These are phyloP conservation scores for Suillus spraguei DNA, from an alignment of 768 basidiomycete genomes.

Conservation along the genomic window DNA sequence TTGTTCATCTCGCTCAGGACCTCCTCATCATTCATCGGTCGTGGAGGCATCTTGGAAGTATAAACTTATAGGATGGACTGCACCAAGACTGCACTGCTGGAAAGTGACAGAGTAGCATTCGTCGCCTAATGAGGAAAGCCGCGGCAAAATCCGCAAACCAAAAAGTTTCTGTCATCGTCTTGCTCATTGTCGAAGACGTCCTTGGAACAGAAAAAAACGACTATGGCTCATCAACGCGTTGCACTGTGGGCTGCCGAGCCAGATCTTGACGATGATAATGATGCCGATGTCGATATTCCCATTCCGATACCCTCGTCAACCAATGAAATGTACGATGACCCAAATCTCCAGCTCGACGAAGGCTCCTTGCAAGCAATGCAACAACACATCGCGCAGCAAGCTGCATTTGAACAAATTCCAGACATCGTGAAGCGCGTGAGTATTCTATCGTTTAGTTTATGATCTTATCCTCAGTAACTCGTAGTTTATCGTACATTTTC, in stretches of 20 bases:
- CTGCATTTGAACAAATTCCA: conserved; percentile 80
- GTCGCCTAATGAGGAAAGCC: conserved; percentile 8
- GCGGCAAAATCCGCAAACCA: conserved; percentile 9
- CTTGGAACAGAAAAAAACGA: conserved; percentile 4
- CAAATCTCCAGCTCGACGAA: conserved; percentile 68
- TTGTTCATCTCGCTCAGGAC: conserved; percentile 98
- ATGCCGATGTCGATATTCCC: conserved; percentile 58
- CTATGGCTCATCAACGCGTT: conserved; percentile 67
- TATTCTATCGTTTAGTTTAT: conserved; percentile 18
- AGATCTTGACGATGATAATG: conserved; percentile 77
- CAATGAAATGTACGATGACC: conserved; percentile 34
- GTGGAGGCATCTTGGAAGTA: conserved; percentile 58
- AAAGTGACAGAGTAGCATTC: neutral
- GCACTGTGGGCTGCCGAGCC: conserved; percentile 77
- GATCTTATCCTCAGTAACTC: neutral
- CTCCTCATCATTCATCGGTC: conserved; percentile 92
- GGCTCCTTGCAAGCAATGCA: conserved; percentile 71
- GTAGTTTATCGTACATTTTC: conserved; percentile 94
- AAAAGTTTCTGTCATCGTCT: conserved; percentile 2
- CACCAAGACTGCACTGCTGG: neutral
- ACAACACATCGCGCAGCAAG: conserved; percentile 83
- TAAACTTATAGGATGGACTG: neutral
- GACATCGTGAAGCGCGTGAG: conserved; percentile 87
- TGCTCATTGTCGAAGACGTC: conserved; percentile 13
- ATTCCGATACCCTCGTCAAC: conserved; percentile 28